Percentiles rank a stretch among this genome's conserved stretches.
These are phyloP conservation scores for Hymenoscyphus scutula DNA, from an alignment of 2,329 filamentous ascomycete genomes.

Conservation along the genomic window DNA sequence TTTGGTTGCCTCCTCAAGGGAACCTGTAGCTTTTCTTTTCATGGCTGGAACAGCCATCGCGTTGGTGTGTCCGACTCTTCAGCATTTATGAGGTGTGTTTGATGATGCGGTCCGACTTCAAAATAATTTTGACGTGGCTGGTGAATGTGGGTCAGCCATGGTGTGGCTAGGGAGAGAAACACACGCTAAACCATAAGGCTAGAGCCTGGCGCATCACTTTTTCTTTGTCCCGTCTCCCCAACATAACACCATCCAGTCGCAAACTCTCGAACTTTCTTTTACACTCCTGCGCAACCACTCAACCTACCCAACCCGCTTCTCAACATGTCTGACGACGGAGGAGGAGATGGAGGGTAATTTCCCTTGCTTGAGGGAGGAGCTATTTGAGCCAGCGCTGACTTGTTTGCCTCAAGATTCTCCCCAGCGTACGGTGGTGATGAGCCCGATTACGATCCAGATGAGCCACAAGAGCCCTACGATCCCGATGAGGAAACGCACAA, in stretches of 20 bases:
- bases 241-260: slow-evolving; percentile 11
- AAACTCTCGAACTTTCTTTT: slow-evolving; percentile 3
- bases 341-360: slow-evolving; percentile 52
- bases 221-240: slow-evolving; percentile 22
- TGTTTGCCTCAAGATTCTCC: slow-evolving; percentile 41
- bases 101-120: neutral
- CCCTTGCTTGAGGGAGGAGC: neutral
- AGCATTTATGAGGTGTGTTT: neutral
- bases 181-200: slow-evolving; percentile 34
- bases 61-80: neutral
- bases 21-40: slow-evolving; percentile 26
- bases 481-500: slow-evolving; percentile 51
- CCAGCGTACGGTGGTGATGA: slow-evolving; percentile 70
- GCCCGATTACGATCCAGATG: slow-evolving; percentile 56
- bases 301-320: slow-evolving; percentile 5
- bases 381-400: neutral
- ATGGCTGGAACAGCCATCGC: slow-evolving; percentile 27
- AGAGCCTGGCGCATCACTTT: slow-evolving; percentile 17
- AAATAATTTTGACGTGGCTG: slow-evolving; percentile 17
- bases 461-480: slow-evolving; percentile 55
- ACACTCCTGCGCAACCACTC: neutral
- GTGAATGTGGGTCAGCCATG: neutral
- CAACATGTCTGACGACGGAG: slow-evolving; percentile 68
- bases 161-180: slow-evolving; percentile 15
- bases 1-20: slow-evolving; percentile 24